A percentile compares a stretch with the other conserved stretches of the same genome.
Conservation (phyloP, 2,329 filamentous ascomycete species). For the Aphanoascus verrucosus region DNA sequence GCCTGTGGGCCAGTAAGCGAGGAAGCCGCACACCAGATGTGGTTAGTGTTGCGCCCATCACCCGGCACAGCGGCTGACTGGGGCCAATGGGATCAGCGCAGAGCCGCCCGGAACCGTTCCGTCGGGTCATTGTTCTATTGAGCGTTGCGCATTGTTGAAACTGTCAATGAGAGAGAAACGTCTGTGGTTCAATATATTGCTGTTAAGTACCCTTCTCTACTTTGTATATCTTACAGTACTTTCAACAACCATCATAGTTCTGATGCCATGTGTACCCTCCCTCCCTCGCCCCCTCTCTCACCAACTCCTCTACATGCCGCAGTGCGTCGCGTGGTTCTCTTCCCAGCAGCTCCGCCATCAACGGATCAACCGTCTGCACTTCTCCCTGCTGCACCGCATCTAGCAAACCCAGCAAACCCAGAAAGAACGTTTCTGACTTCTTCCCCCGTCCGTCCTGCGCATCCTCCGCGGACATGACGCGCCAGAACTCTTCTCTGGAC, state of each 20-base stretch:
- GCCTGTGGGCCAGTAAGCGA: too few relatives aligned
- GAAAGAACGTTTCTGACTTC: constrained; percentile 32
- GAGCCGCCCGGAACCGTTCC: too few relatives aligned
- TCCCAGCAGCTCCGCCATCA: constrained; percentile 38
- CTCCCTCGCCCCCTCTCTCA: constrained; percentile 23
- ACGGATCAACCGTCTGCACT: constrained; percentile 32
- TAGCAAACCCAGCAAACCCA: constrained; percentile 36
- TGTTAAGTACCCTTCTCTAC: too few relatives aligned
- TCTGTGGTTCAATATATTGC: too few relatives aligned
- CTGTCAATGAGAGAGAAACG: too few relatives aligned
- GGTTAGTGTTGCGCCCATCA: too few relatives aligned
- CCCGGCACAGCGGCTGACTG: too few relatives aligned
- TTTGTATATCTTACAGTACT: too few relatives aligned
- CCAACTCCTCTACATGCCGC: constrained; percentile 24
- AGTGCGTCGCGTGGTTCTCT: constrained; percentile 35
- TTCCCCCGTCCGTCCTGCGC: constrained; percentile 28
- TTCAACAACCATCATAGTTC: constrained; percentile 19
- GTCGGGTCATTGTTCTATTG: too few relatives aligned
- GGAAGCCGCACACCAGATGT: too few relatives aligned
- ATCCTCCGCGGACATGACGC: constrained; percentile 18
- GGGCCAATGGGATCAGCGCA: too few relatives aligned
- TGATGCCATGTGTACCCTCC: constrained; percentile 38
- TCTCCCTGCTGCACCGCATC: constrained; percentile 38
- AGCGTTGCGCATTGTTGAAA: background rate
- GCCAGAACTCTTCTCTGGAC: constrained; percentile 27